Percentiles rank a stretch among this genome's conserved stretches.
These are phyloP conservation scores for Podosphaera xanthii DNA, from an alignment of 2,329 filamentous ascomycete genomes.

Conservation along the genomic window DNA sequence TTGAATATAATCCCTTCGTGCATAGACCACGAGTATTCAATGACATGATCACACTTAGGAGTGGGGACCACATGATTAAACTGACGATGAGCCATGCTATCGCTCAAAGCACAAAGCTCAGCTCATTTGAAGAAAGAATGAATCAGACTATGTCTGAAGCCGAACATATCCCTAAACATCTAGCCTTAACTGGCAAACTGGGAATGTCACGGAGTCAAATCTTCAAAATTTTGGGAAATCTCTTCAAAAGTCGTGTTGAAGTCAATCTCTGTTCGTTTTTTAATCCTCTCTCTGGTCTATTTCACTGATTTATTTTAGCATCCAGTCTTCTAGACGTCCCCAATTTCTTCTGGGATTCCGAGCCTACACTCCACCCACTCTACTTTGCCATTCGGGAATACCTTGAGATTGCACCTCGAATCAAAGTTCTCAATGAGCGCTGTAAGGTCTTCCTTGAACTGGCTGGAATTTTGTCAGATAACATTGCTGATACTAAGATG, in stretches of 20 bases:
- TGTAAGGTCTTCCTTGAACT: conserved; percentile 92
- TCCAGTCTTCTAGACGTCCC: conserved; percentile 91
- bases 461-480: conserved; percentile 82
- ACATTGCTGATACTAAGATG: conserved; percentile 85
- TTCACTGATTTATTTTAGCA: conserved; percentile 26
- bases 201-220: conserved; percentile 86
- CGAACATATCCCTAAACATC: conserved; percentile 70
- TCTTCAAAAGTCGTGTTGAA: conserved; percentile 88
- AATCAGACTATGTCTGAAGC: conserved; percentile 80
- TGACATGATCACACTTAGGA: conserved; percentile 94
- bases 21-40: conserved; percentile 85
- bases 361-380: conserved; percentile 81
- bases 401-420: conserved; percentile 86
- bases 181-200: conserved; percentile 73
- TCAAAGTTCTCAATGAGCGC: conserved; percentile 89
- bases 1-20: conserved; percentile 77
- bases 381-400: conserved; percentile 92
- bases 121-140: conserved; percentile 93
- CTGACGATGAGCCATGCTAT: conserved; percentile 94
- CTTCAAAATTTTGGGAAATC: conserved; percentile 66
- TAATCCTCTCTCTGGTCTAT: neutral
- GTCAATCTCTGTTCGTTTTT: conserved; percentile 73
- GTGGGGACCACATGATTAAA: conserved; percentile 97
- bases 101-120: conserved; percentile 87
- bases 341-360: conserved; percentile 96